Conservation (phyloP, 2,329 filamentous ascomycete species). For the Diaporthe helianthi region DNA sequence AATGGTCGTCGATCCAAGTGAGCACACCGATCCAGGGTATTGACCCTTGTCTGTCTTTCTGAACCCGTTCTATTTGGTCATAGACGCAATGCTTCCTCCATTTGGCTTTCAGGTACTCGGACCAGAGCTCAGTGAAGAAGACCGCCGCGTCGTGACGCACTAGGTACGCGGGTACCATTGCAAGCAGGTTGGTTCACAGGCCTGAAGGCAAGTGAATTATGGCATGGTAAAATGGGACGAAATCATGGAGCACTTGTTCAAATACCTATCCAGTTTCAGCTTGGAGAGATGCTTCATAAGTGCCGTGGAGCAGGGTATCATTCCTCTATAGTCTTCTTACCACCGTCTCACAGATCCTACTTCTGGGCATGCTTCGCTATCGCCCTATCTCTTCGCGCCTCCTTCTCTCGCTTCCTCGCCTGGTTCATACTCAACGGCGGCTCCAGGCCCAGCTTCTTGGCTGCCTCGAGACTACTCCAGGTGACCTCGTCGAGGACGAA, state of each 20-base stretch:
- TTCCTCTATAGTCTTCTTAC: background rate
- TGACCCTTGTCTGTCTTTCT: background rate
- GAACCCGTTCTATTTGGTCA: background rate
- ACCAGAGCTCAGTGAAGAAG: slow-evolving; percentile 5
- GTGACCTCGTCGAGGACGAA: slow-evolving; percentile 82
- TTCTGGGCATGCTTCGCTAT: slow-evolving; percentile 41
- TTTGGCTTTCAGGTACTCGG: background rate
- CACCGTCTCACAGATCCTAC: background rate
- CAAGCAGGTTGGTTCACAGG: slow-evolving; percentile 2
- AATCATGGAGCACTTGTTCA: background rate
- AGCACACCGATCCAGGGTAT: background rate
- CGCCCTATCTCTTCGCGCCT: slow-evolving; percentile 53
- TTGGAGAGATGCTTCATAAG: background rate
- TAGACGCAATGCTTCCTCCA: background rate
- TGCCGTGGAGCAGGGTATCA: slow-evolving; percentile 31
- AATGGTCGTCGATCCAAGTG: background rate
- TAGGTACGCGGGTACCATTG: background rate
- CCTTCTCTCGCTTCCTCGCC: slow-evolving; percentile 71
- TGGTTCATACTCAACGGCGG: slow-evolving; percentile 69
- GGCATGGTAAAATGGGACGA: background rate
- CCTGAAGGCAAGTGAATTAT: no score
- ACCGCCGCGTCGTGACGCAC: background rate
- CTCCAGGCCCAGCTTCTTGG: slow-evolving; percentile 55
- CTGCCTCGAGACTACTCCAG: slow-evolving; percentile 60
- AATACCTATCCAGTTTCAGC: background rate